Evolutionary conservation across 768 basidiomycete species (phyloP), one percentile per base, ranked within the genome.

Genomic region (Harrya chromipes): DNA sequence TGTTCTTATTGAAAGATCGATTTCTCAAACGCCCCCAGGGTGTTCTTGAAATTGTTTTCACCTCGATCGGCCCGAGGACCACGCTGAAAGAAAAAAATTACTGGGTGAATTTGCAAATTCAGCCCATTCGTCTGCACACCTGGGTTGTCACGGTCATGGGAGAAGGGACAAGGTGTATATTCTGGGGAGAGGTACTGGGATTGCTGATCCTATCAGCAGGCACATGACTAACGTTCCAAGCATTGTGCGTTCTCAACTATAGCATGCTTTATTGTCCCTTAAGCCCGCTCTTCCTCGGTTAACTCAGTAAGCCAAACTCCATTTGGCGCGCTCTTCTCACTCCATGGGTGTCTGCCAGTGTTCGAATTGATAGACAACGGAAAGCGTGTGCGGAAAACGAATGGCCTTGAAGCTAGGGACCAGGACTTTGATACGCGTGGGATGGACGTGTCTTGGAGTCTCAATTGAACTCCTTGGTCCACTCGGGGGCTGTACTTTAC

Each of bases 281-380:
- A 82, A 33, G 80, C 46, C 29, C 43, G 46, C 17, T 27, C 44
- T 53, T 43, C 38, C 11, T 40, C 48, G 42, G 71, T 60, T 39
- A 37, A 41, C 20, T 16, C 27, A 31, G 35, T 16, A 10, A 14
- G 27, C 21, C 13, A 42, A 52, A 34, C 62, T 50, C 62, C 59
- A 61, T 64, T 61, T 58, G 23, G 49, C 20, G 13, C 34, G 35
- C 46, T 23, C 21, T 59, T 58, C 49, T 57, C 58, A 54, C 42
- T 53, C 36, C 31, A n/a, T 51, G 17, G 21, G 48, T 40, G 23
- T 41, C 55, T 33, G 29, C 11, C 11, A 29, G 29, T 4, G 12
- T 29, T 33, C 48, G 80, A 84, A 82, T 55, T 83, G 84, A 57
- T 82, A 78, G 83, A 83, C 7, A 77, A 84, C 56, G 81, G 84